These are phyloP conservation scores for Vachellia pachyceras DNA, from an alignment of 306 rosid species.

Conservation along the genomic window DNA sequence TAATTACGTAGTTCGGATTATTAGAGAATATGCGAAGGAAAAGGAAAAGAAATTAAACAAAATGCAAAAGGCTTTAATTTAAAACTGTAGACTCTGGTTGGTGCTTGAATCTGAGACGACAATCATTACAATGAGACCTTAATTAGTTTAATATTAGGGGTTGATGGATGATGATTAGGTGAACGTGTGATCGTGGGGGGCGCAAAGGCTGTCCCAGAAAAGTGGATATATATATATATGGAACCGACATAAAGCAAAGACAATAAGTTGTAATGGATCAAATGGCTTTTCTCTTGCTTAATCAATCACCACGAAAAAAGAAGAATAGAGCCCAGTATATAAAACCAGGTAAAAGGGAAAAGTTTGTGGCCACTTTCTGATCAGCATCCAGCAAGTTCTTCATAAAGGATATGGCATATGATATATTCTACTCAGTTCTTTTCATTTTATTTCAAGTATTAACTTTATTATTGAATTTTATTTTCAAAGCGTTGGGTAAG, in stretches of 20 bases:
- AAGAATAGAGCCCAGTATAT: neutral
- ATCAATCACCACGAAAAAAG: neutral
- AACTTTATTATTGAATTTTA: neutral
- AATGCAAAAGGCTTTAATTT: neutral
- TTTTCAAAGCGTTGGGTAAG: neutral
- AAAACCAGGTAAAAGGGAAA: neutral
- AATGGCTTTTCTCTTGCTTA: neutral
- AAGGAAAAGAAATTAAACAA: neutral
- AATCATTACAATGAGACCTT: slow-evolving; percentile 30
- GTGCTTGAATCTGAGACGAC: slow-evolving; percentile 36
- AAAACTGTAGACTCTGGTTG: slow-evolving; percentile 11
- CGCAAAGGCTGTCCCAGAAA: slow-evolving; percentile 41
- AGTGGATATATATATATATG: slow-evolving; percentile 34
- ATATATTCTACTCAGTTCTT: neutral
- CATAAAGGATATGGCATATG: neutral
- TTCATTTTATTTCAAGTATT: neutral
- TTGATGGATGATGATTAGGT: slow-evolving; percentile 44
- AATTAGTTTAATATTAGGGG: slow-evolving; percentile 18
- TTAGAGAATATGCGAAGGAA: neutral
- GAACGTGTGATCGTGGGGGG: slow-evolving; percentile 34
- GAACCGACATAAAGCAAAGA: slow-evolving; percentile 42
- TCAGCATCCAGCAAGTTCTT: neutral
- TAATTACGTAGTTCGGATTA: neutral
- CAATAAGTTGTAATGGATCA: slow-evolving; percentile 31
- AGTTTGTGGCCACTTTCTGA: neutral